Evolutionary conservation across 2,329 filamentous ascomycete genomes (phyloP).

Genomic region (Pseudogymnoascus sp.): DNA sequence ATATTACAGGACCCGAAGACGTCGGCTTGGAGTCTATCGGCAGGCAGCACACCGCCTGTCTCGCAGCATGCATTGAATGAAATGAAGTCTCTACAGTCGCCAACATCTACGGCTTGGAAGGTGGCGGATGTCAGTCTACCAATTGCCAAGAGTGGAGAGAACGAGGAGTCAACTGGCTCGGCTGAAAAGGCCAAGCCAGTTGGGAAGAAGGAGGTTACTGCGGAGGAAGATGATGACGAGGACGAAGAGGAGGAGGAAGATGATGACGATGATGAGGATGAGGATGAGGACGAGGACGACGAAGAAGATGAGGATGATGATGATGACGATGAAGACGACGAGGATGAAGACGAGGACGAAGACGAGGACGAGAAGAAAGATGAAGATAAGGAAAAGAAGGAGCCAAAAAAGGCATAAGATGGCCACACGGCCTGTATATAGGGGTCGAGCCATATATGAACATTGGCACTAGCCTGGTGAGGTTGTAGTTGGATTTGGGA

Average conservation of each 20-base stretch:
- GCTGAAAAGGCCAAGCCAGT: slow-evolving; percentile 22
- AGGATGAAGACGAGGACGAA: not conserved
- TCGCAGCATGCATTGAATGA: not conserved
- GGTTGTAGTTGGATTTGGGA: slow-evolving; percentile 5
- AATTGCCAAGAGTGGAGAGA: not conserved
- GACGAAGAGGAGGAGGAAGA: slow-evolving; percentile 6
- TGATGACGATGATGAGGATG: not conserved
- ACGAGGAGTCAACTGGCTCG: not conserved
- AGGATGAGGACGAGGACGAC: not conserved
- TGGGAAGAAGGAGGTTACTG: slow-evolving; percentile 24
- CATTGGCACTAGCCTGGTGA: not conserved
- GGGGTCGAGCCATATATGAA: not conserved
- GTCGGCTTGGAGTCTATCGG: not conserved
- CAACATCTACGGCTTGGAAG: slow-evolving; percentile 27
- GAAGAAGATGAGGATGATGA: not conserved
- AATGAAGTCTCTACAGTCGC: slow-evolving; percentile 22
- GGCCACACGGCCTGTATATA: slow-evolving; percentile 18
- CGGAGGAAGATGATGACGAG: slow-evolving; percentile 26
- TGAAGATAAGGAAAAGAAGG: slow-evolving; percentile 31
- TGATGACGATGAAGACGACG: not conserved
- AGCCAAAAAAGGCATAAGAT: slow-evolving; percentile 28
- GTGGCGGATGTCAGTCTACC: not conserved
- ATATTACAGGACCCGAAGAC: not conserved
- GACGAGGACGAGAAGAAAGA: slow-evolving; percentile 22
- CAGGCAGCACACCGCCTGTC: not conserved